phyloP scores from a whole-genome alignment of 2,329 filamentous ascomycete species.

The Aaosphaeria pasadenensis region DNA sequence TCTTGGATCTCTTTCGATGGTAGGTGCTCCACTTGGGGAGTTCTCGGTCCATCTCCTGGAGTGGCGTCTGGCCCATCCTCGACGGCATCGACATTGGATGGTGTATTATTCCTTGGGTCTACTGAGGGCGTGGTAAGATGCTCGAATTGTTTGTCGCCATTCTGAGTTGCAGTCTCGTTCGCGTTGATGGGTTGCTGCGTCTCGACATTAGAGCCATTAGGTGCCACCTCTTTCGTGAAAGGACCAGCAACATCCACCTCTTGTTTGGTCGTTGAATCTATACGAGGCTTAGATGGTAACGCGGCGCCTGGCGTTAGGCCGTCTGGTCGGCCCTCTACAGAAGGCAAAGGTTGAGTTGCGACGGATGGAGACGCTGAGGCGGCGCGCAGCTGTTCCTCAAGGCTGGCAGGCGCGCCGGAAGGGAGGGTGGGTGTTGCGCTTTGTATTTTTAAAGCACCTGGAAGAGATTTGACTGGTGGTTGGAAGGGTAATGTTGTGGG shows the following conservation, averaged over 20 bases:
- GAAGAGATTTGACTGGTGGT: conserved; percentile 10
- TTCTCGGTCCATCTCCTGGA: conserved; percentile 14
- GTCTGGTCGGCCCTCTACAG: conserved; percentile 7
- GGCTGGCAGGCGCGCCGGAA: conserved; percentile 11
- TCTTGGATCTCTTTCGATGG: conserved; percentile 52
- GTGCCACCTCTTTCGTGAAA: conserved; percentile 13
- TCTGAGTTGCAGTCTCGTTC: conserved; percentile 9
- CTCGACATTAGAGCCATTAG: conserved; percentile 7
- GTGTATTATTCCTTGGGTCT: conserved; percentile 8
- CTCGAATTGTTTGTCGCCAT: not conserved
- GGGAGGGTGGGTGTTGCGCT: conserved; percentile 22
- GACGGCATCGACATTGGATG: conserved; percentile 8
- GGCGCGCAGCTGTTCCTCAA: conserved; percentile 33
- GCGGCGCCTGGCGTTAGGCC: not conserved
- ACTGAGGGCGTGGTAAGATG: conserved; percentile 7
- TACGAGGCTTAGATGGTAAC: not conserved
- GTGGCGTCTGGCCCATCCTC: conserved; percentile 25
- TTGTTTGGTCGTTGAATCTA: conserved; percentile 2
- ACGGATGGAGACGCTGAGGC: conserved; percentile 34
- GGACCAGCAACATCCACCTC: conserved; percentile 7
- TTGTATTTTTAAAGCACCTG: conserved; percentile 12
- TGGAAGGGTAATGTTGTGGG: conserved; percentile 23
- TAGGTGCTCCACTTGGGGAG: conserved; percentile 43
- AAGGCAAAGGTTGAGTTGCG: conserved; percentile 18
- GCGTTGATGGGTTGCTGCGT: conserved; percentile 7